Evolutionary conservation across 331 rosid genomes (phyloP), one percentile per base, ranked within the genome.

Genomic region (Acacia concinna): DNA sequence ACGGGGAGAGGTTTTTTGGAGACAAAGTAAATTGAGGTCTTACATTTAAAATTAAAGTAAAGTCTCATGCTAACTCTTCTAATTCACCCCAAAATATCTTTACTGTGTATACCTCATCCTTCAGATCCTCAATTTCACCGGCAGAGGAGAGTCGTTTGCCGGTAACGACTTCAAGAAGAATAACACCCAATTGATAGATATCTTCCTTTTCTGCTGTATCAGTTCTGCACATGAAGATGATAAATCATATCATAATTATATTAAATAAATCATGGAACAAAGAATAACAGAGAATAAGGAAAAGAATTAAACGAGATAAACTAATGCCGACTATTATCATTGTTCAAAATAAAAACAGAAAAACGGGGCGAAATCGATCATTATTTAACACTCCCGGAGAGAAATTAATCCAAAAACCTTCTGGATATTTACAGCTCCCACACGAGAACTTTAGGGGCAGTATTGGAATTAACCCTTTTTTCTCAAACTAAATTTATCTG

Each of bases 171-270:
- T 91, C 86, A 52, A 95, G 91, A 66, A 93, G 89, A 78, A 92
- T 92, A 27, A 91, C 89, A 43, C 99, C 99, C 60, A 90, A 77
- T 77, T 90, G 94, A 78, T 86, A 90, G 52, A 95, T 93, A 43
- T 95, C 99, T 85, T 95, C 97, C 86, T 93, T 95, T 79, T 92
- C 97, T 20, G 86, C 89, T 41, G 40, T 44, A 28, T 79, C 86
- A 3, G 8, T 78, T 68, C 94, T 92, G 90, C 78, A 60, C 38
- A 21, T 37, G 13, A 21, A 2, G 1, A 59, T 82, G 47, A 71
- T 1, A 14, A 74, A 81, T 12, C 52, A 51, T 46, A 15, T 54
- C 25, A 62, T 13, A 56, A 11, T 68, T 37, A 34, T 73, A 79
- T 13, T 13, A 5, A 30, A 43, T 10, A 38, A 11, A 46, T 27